Base-by-base conservation (phyloP, 495 filamentous ascomycete species). In the Pseudevernia furfuracea region DNA sequence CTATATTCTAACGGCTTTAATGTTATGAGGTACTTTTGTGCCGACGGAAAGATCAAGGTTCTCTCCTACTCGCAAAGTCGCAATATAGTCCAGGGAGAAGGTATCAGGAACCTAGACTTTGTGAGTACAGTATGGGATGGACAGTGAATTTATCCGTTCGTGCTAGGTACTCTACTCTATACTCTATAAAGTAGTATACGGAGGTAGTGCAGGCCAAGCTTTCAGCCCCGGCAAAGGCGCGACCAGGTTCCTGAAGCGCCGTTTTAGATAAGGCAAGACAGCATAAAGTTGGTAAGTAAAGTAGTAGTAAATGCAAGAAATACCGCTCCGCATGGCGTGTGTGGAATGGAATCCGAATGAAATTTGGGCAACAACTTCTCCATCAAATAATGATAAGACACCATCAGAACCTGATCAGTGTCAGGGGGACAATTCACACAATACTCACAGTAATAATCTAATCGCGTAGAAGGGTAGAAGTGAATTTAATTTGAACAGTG, bases 201-300 rank as follows among this genome's bases (percentile, higher is more conserved):
- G n/a, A n/a, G n/a, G n/a, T n/a, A 36, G 15, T 44, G 41, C 5
- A 21, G 46, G 23, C 23, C 46, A 49, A 49, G 46, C n/a, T 49
- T n/a, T n/a, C n/a, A n/a, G n/a, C n/a, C n/a, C 23, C 23, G 46
- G 46, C 23, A 25, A 49, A 28, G 23, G 46, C 46, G 46, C 23
- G 23, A 49, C 1, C 46, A 49, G 23, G 46, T 49, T 49, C 12
- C 6, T 12, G 9, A 28, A 49, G 46, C 46, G 46, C 46, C n/a
- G 46, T 49, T 44, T 44, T 49, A 25, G 46, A 49, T 49, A 49
- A 49, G 46, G 46, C 1, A 28, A 49, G 46, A 49, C n/a, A n/a
- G n/a, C n/a, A n/a, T n/a, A n/a, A n/a, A n/a, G n/a, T n/a, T n/a
- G n/a, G n/a, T n/a, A n/a, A n/a, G n/a, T n/a, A n/a, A n/a, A n/a